Evolutionary conservation across 768 basidiomycete genomes (phyloP).

Genomic region (Nevesoporus exiguus): DNA sequence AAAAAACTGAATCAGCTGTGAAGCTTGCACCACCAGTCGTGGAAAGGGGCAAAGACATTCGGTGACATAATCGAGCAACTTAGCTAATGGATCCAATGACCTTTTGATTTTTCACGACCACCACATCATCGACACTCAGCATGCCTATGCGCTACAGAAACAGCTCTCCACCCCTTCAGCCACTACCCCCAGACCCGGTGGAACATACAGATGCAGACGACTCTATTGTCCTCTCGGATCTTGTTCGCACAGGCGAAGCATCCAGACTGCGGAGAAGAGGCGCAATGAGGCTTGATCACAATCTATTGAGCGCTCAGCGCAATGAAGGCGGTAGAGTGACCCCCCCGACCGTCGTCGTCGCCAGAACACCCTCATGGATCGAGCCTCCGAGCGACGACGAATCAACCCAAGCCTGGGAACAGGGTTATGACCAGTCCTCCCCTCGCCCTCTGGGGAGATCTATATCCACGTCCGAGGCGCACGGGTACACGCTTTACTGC

Average conservation of each 20-base stretch:
- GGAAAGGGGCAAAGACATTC: too few species aligned
- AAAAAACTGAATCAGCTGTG: too few species aligned
- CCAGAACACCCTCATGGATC: slow-evolving; percentile 33
- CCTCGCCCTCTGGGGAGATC: slow-evolving; percentile 24
- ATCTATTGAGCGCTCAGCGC: slow-evolving; percentile 26
- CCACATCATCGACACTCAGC: slow-evolving; percentile 19
- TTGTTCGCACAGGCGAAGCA: slow-evolving; percentile 70
- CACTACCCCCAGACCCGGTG: slow-evolving; percentile 16
- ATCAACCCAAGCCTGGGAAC: slow-evolving; percentile 33
- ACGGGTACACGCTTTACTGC: slow-evolving; percentile 40
- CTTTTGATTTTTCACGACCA: slow-evolving; percentile 8
- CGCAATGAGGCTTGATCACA: slow-evolving; percentile 62
- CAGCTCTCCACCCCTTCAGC: slow-evolving; percentile 4
- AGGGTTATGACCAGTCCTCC: slow-evolving; percentile 29
- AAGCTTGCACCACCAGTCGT: too few species aligned
- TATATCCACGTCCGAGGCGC: slow-evolving; percentile 17
- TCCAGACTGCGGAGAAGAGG: slow-evolving; percentile 71
- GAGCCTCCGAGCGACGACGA: slow-evolving; percentile 33
- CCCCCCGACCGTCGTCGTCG: slow-evolving; percentile 27
- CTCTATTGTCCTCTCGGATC: slow-evolving; percentile 68
- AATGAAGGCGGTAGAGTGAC: slow-evolving; percentile 24
- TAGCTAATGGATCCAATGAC: too few species aligned
- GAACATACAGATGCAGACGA: slow-evolving; percentile 55
- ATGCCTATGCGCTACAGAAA: slow-evolving; percentile 34
- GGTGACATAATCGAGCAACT: too few species aligned